These are phyloP conservation scores for Mycena olivaceomarginata DNA, from an alignment of 768 basidiomycete genomes.

Conservation along the genomic window DNA sequence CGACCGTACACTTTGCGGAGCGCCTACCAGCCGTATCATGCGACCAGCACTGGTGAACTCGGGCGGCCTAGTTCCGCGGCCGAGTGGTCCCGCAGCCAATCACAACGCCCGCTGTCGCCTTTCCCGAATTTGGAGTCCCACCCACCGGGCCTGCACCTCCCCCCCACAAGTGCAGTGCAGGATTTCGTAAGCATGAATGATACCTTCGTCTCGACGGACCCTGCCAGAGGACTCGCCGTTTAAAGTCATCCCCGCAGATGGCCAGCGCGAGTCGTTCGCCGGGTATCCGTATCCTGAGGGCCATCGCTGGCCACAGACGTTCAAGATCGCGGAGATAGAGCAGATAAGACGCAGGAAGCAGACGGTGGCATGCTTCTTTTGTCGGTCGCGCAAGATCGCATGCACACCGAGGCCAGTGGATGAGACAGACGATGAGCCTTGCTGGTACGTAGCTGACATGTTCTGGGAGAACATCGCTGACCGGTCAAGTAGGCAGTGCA, in stretches of 20 bases:
- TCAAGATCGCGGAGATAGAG: constrained; percentile 35
- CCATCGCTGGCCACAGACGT: constrained; percentile 20
- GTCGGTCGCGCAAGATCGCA: constrained; percentile 26
- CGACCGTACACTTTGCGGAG: constrained; percentile 17
- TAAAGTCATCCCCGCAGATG: neutral
- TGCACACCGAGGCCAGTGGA: constrained; percentile 20
- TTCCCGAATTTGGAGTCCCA: neutral
- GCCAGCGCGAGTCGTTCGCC: neutral
- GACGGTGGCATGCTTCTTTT: constrained; percentile 31
- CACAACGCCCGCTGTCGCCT: neutral
- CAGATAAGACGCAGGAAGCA: constrained; percentile 35
- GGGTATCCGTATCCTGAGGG: neutral
- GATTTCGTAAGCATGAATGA: constrained; percentile 31
- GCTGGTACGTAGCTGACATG: constrained; percentile 18
- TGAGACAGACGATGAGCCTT: constrained; percentile 1
- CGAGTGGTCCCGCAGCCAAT: neutral
- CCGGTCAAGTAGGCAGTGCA: constrained; percentile 15
- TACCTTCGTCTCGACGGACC: constrained; percentile 12
- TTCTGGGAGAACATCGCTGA: neutral
- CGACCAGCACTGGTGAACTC: neutral
- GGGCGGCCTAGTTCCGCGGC: neutral
- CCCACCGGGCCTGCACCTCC: neutral
- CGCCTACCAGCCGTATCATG: constrained; percentile 9
- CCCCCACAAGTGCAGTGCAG: neutral
- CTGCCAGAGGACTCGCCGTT: constrained; percentile 23